Evolutionary conservation across 257 asterid species (phyloP).

Genomic region (Solanum piurae): DNA sequence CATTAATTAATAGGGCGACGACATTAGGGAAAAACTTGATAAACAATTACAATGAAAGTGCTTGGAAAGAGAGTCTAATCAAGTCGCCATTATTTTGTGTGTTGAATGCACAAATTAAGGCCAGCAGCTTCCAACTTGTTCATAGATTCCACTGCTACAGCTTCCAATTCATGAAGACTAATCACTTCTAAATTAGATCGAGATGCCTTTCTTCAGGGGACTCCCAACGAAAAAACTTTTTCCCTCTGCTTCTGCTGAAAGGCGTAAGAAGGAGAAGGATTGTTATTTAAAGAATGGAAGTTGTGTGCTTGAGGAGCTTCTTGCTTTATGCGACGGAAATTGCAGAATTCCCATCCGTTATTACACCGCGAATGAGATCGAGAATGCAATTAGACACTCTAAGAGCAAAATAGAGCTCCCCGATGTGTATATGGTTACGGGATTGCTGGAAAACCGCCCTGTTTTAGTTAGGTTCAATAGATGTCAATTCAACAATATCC

Average conservation of each 20-base stretch:
- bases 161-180: too few species aligned
- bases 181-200: too few species aligned
- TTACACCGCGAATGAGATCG: background rate
- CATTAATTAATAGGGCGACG: too few species aligned
- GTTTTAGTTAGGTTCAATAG: too few species aligned
- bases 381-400: background rate
- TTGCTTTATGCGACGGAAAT: background rate
- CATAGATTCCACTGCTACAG: background rate
- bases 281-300: background rate
- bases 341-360: background rate
- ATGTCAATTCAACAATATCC: too few species aligned
- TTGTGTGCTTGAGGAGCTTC: background rate
- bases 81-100: background rate
- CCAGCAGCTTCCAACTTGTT: background rate
- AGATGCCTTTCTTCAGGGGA: background rate
- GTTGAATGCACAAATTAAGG: background rate
- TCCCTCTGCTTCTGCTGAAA: background rate
- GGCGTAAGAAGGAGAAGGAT: background rate
- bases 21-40: too few species aligned
- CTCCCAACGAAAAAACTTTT: background rate
- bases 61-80: background rate
- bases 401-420: background rate
- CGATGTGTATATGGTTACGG: too few species aligned
- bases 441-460: too few species aligned
- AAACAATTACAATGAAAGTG: background rate